phyloP scores from a whole-genome alignment of 306 rosid genomes.

The Quercus gilva region DNA sequence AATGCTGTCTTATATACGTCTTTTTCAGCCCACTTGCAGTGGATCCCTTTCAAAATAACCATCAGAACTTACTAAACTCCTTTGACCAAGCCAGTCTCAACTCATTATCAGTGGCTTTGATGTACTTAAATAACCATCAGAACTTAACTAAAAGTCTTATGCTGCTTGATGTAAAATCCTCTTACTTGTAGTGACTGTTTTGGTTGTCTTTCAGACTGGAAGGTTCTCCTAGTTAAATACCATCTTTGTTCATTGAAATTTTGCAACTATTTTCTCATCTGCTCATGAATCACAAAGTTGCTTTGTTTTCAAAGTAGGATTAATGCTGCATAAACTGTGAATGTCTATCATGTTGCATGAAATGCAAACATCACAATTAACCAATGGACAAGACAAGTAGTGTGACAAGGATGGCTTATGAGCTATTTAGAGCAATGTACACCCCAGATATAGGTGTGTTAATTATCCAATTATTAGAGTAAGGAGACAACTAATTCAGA shows the following conservation, averaged over 20 bases:
- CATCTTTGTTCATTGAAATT: not conserved
- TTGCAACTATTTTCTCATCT: not conserved
- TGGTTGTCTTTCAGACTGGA: not conserved
- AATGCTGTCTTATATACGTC: not conserved
- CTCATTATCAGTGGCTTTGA: slow-evolving; percentile 13
- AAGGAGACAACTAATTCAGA: slow-evolving; percentile 42
- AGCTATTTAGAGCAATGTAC: slow-evolving; percentile 41
- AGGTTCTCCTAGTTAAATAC: not conserved
- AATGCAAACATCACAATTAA: slow-evolving; percentile 6
- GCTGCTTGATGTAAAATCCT: not conserved
- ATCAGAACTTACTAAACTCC: not conserved
- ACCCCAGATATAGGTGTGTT: slow-evolving; percentile 16
- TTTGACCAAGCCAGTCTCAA: slow-evolving; percentile 3
- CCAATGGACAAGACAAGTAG: not conserved
- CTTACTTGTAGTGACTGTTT: not conserved
- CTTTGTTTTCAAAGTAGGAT: not conserved
- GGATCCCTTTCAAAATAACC: not conserved
- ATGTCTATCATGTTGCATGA: slow-evolving; percentile 4
- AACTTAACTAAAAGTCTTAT: not conserved
- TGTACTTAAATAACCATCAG: not conserved
- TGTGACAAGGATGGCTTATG: slow-evolving; percentile 9
- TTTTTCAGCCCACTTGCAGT: slow-evolving; percentile 3
- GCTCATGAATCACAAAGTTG: not conserved
- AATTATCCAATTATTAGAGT: slow-evolving; percentile 45
- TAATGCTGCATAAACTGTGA: not conserved